Base-by-base conservation (phyloP, 345 rosid genomes). In the Stellera chamaejasme region DNA sequence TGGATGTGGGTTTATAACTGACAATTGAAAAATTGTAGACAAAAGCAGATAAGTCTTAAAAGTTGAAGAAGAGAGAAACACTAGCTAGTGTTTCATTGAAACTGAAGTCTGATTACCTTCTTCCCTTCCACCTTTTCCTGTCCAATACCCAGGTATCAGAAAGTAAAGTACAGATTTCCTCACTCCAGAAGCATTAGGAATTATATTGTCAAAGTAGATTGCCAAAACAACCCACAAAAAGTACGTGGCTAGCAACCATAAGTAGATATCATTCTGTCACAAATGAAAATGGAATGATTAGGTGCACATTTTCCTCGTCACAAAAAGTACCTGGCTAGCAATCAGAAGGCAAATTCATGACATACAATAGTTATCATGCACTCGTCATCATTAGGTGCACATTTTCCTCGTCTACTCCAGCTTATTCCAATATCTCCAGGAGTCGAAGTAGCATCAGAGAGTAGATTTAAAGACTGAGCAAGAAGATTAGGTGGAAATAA, bases 401-500 rank as follows among this genome's bases (percentile, higher is more conserved):
- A 92, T 26, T 68, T 60, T 62, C 73, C 56, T 57, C 85, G 80
- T 49, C 75, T 61, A 57, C 74, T 88, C 98, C 98, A 88, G 68
- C 88, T 88, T 50, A 92, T 75, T 49, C 96, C 96, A 50, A 70
- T 69, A 74, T 82, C 90, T 73, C 75, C 77, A 16, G 83, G 84
- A 57, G 85, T 79, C 58, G 68, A 45, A 55, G 93, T 88, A 56
- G 95, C 98, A 41, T 45, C 70, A 54, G 87, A 71, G 48, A 88
- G 95, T 52, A 74, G 58, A 7, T 55, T 54, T 57, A 86, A 69
- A 52, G 82, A 81, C 60, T 75, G 47, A 23, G 90, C 90, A 42
- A 92, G 83, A 64, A 84, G 88, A 84, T 86, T 88, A n/a, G 96
- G 98, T 4, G 95, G 93, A 75, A 82, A 92, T 16, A 92, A 48